Conservation (phyloP, 306 rosid genomes). For the Pyrus bretschneideri region DNA sequence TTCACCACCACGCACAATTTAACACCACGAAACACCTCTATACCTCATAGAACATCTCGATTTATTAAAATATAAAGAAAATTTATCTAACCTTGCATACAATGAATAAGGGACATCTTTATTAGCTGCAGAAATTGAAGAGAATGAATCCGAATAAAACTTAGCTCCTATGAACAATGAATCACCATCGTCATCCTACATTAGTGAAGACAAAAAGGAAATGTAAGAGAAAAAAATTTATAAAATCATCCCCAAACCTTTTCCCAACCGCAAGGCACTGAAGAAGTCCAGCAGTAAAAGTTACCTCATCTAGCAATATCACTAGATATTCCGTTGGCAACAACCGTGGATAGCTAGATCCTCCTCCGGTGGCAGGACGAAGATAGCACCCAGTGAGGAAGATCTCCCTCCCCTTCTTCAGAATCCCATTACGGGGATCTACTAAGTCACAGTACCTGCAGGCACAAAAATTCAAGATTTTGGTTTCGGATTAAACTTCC, state of each 20-base stretch:
- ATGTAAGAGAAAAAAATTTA: background rate
- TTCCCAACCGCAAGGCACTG: background rate
- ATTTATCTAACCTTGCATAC: slow-evolving; percentile 53
- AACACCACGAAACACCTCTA: background rate
- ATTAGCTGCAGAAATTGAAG: slow-evolving; percentile 57
- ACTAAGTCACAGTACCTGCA: slow-evolving; percentile 68
- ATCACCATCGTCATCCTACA: slow-evolving; percentile 80
- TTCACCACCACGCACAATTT: background rate
- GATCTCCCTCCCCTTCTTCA: slow-evolving; percentile 85
- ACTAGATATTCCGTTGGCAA: slow-evolving; percentile 90
- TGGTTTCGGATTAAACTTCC: slow-evolving; percentile 3
- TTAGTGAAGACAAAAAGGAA: slow-evolving; percentile 1
- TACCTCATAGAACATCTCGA: no score
- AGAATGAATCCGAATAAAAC: slow-evolving; percentile 77
- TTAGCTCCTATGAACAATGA: slow-evolving; percentile 84
- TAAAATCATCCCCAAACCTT: background rate
- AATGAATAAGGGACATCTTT: slow-evolving; percentile 60
- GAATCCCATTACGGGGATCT: slow-evolving; percentile 49
- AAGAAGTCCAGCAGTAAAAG: background rate
- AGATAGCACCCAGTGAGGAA: slow-evolving; percentile 91
- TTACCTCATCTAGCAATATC: slow-evolving; percentile 78
- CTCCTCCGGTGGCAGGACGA: slow-evolving; percentile 55
- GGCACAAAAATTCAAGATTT: slow-evolving; percentile 12
- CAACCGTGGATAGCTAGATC: slow-evolving; percentile 64
- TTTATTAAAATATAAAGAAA: no score